Percentiles rank a stretch among this genome's conserved stretches.
Conservation (phyloP, 2,329 filamentous ascomycete species). For the Endocalyx cinctus region DNA sequence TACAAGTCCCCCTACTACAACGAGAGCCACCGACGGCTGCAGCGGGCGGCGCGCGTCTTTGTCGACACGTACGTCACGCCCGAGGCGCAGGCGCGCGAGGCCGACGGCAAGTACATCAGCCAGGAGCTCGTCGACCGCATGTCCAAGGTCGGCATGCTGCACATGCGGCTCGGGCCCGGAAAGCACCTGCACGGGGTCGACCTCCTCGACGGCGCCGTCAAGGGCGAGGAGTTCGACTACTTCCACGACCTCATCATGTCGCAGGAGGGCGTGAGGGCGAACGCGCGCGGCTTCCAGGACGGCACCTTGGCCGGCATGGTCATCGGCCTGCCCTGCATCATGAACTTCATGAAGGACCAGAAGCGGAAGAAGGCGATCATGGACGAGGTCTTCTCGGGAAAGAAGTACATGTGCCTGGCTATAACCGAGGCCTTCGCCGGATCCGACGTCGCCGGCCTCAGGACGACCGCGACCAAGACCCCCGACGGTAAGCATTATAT, state of each 20-base stretch:
- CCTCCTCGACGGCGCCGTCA: slow-evolving; percentile 63
- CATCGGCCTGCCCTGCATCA: slow-evolving; percentile 73
- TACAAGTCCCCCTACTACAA: slow-evolving; percentile 80
- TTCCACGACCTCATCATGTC: slow-evolving; percentile 75
- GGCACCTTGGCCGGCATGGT: slow-evolving; percentile 85
- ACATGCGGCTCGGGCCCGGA: slow-evolving; percentile 79
- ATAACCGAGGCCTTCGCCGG: slow-evolving; percentile 88
- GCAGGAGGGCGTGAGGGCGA: slow-evolving; percentile 68
- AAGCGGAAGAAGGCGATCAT: slow-evolving; percentile 62
- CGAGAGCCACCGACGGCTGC: slow-evolving; percentile 65
- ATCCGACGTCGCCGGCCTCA: slow-evolving; percentile 72
- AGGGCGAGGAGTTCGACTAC: slow-evolving; percentile 80
- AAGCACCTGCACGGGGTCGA: slow-evolving; percentile 71
- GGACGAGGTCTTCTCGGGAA: slow-evolving; percentile 68
- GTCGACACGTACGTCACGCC: slow-evolving; percentile 66
- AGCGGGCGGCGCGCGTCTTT: slow-evolving; percentile 67
- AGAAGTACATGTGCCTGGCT: slow-evolving; percentile 84
- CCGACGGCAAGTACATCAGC: slow-evolving; percentile 65
- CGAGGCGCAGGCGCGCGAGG: slow-evolving; percentile 73
- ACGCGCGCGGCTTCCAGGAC: slow-evolving; percentile 77
- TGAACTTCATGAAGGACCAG: slow-evolving; percentile 70
- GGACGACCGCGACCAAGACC: slow-evolving; percentile 74
- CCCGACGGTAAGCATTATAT: slow-evolving; percentile 69
- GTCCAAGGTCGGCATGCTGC: slow-evolving; percentile 68
- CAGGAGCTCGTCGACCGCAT: slow-evolving; percentile 73